Evolutionary conservation across 1,139 yeast species (phyloP).

Genomic region (Yamadazyma buinensis): DNA sequence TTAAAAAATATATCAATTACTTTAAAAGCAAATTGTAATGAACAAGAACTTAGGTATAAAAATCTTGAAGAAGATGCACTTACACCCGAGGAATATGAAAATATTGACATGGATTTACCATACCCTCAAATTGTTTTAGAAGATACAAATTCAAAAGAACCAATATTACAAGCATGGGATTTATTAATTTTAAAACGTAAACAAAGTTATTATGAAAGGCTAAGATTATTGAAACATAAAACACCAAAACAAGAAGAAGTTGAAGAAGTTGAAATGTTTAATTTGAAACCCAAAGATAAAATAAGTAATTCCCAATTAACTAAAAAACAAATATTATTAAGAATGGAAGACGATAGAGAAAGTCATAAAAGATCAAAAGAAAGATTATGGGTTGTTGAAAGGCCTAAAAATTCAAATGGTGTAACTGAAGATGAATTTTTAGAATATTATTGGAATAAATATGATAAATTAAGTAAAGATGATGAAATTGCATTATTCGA

Average conservation of each 20-base stretch:
- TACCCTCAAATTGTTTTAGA: slow-evolving; percentile 30
- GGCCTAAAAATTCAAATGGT: slow-evolving; percentile 36
- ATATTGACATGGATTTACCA: slow-evolving; percentile 29
- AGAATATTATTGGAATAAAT: slow-evolving; percentile 52
- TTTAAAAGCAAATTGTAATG: slow-evolving; percentile 28
- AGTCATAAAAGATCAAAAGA: slow-evolving; percentile 78
- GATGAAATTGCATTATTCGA: slow-evolving; percentile 42
- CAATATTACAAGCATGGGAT: slow-evolving; percentile 45
- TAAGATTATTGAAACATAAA: slow-evolving; percentile 29
- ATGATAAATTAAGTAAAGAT: slow-evolving; percentile 40
- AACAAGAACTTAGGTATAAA: slow-evolving; percentile 24
- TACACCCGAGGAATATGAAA: slow-evolving; percentile 30
- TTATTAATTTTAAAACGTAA: slow-evolving; percentile 44
- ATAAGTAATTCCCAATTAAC: slow-evolving; percentile 27
- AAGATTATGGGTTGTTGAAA: slow-evolving; percentile 62
- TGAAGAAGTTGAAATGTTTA: slow-evolving; percentile 30
- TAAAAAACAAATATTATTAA: slow-evolving; percentile 55
- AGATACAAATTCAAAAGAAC: slow-evolving; percentile 16
- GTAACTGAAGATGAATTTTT: slow-evolving; percentile 57
- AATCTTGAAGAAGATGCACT: slow-evolving; percentile 25
- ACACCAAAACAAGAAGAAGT: slow-evolving; percentile 20
- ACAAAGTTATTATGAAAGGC: slow-evolving; percentile 50
- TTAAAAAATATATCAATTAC: slow-evolving; percentile 36
- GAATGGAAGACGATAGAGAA: slow-evolving; percentile 89
- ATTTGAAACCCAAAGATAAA: slow-evolving; percentile 22